Conservation (phyloP, 2,329 filamentous ascomycete species). For the Lecanosticta acicola region DNA sequence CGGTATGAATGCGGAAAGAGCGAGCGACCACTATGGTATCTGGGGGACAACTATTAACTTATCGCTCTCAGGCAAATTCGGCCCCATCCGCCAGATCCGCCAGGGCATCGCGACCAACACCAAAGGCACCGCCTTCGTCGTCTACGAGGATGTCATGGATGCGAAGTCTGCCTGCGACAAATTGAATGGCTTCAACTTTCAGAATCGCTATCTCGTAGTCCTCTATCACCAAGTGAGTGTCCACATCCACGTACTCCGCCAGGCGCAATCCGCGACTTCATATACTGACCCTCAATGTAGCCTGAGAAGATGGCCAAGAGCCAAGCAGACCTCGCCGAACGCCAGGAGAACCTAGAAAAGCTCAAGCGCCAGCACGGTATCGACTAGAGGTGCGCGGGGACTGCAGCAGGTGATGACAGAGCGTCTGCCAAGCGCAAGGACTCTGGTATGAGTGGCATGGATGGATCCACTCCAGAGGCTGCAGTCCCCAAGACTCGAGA, state of each 20-base stretch:
- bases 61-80: slow-evolving; percentile 2
- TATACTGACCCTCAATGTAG: too few relatives aligned
- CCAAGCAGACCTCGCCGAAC: slow-evolving; percentile 69
- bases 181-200: slow-evolving; percentile 99
- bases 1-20: slow-evolving; percentile 59
- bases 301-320: slow-evolving; percentile 75
- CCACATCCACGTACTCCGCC: not conserved
- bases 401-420: slow-evolving; percentile 22
- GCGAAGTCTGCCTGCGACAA: slow-evolving; percentile 99
- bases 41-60: too few relatives aligned
- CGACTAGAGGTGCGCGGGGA: slow-evolving; percentile 59
- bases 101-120: slow-evolving; percentile 96
- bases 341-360: slow-evolving; percentile 95
- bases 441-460: slow-evolving; percentile 24
- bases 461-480: slow-evolving; percentile 15
- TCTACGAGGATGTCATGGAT: slow-evolving; percentile 99
- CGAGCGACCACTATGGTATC: not conserved
- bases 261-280: too few relatives aligned
- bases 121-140: slow-evolving; percentile 97
- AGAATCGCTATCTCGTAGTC: slow-evolving; percentile 95
- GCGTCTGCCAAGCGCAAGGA: slow-evolving; percentile 24
- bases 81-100: slow-evolving; percentile 74
- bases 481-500: slow-evolving; percentile 25
- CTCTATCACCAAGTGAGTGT: slow-evolving; percentile 55
- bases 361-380: slow-evolving; percentile 97